These are phyloP conservation scores for Alloteropsis semialata DNA, from an alignment of 176 grass and related monocot genomes.

Conservation along the genomic window DNA sequence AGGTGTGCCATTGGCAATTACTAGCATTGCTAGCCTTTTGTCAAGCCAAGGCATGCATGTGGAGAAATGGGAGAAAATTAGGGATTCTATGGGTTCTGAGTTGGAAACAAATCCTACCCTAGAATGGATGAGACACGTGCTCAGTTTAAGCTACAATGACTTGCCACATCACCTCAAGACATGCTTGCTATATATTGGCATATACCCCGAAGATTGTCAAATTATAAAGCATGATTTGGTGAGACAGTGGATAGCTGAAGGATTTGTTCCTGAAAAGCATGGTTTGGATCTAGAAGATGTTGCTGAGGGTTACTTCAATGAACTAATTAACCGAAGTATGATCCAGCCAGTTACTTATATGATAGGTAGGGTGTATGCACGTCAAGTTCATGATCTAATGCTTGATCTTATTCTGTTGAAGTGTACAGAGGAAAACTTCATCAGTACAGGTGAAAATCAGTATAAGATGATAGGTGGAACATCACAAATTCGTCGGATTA, in stretches of 20 bases:
- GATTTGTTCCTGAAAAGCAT: conserved; percentile 9
- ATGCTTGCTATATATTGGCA: conserved; percentile 20
- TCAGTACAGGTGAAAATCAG: neutral
- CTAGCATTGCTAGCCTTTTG: conserved; percentile 21
- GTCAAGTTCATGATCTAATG: conserved; percentile 28
- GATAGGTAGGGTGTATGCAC: neutral
- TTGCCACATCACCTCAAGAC: neutral
- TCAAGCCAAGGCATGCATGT: neutral
- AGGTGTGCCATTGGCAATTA: neutral
- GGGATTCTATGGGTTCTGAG: neutral
- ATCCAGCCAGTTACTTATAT: neutral
- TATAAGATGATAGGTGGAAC: neutral
- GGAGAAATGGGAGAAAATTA: neutral
- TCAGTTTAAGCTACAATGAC: conserved; percentile 4
- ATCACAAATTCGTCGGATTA: neutral
- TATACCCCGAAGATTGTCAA: neutral
- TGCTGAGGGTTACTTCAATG: conserved; percentile 18
- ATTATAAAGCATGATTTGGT: neutral
- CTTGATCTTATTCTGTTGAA: conserved; percentile 16
- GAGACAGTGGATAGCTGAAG: conserved; percentile 22
- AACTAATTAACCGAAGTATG: conserved; percentile 24
- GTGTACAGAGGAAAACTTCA: conserved; percentile 17
- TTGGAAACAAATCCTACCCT: neutral
- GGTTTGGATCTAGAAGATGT: neutral
- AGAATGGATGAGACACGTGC: conserved; percentile 10